These are phyloP conservation scores for Geotrichum candidum DNA, from an alignment of 1,139 yeast genomes.

Conservation along the genomic window DNA sequence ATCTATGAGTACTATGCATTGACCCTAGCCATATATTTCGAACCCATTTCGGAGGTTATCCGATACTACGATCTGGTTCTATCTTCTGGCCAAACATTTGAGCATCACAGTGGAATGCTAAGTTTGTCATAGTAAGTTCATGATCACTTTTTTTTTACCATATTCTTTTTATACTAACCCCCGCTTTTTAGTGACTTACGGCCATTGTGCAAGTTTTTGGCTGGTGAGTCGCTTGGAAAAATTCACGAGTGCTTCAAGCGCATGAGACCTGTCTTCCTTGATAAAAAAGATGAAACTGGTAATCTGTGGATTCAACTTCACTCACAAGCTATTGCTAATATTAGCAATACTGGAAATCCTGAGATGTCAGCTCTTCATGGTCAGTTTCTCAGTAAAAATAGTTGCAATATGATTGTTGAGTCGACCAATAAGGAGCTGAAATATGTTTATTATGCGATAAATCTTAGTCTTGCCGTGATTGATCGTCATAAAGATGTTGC, in stretches of 20 bases:
- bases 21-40: conserved; percentile 43
- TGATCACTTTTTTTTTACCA: background rate
- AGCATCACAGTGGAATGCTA: conserved; percentile 29
- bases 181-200: conserved; percentile 25
- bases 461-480: conserved; percentile 27
- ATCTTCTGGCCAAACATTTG: conserved; percentile 30
- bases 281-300: conserved; percentile 25
- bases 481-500: conserved; percentile 27
- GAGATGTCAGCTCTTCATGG: conserved; percentile 28
- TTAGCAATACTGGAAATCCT: conserved; percentile 26
- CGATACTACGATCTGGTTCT: conserved; percentile 31
- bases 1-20: conserved; percentile 44
- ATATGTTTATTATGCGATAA: conserved; percentile 27
- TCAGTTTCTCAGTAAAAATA: conserved; percentile 21
- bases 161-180: background rate
- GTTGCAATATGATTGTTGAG: conserved; percentile 16
- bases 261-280: conserved; percentile 26
- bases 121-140: conserved; percentile 27
- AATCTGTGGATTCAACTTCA: conserved; percentile 32
- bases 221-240: conserved; percentile 29
- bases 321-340: conserved; percentile 25
- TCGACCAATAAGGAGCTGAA: conserved; percentile 21
- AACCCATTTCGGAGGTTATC: conserved; percentile 40
- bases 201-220: conserved; percentile 31
- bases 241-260: conserved; percentile 27